Conservation (phyloP, 768 basidiomycete species). For the Coprinellus micaceus region DNA sequence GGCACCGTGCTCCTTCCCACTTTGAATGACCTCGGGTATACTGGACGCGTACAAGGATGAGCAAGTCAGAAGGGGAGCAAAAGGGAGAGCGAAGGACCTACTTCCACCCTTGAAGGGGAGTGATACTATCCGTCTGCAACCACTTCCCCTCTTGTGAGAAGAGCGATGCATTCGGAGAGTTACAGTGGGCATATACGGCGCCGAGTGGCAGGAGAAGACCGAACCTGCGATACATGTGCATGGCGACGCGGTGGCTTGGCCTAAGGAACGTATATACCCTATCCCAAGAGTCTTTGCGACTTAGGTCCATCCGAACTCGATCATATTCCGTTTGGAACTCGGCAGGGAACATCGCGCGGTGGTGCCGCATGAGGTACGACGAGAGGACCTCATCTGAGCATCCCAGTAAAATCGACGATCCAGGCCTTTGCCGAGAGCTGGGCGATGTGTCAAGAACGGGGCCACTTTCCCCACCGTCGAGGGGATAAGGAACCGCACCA, state of each 20-base stretch:
- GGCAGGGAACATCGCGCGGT: neutral
- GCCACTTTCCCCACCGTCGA: neutral
- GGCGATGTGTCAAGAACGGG: neutral
- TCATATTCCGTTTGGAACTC: conserved; percentile 27
- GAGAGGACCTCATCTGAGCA: neutral
- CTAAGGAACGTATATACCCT: conserved; percentile 28
- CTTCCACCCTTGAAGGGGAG: conserved; percentile 38
- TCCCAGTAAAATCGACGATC: neutral
- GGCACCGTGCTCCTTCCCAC: conserved; percentile 30
- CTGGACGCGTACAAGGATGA: conserved; percentile 22
- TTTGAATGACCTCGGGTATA: conserved; percentile 24
- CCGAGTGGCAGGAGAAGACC: conserved; percentile 43
- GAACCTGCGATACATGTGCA: conserved; percentile 28
- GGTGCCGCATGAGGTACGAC: neutral
- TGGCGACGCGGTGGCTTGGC: conserved; percentile 39
- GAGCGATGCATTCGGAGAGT: conserved; percentile 32
- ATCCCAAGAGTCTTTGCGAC: conserved; percentile 32
- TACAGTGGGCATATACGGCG: conserved; percentile 32
- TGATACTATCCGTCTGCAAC: conserved; percentile 31
- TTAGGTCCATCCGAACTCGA: conserved; percentile 27
- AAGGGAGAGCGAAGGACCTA: conserved; percentile 15
- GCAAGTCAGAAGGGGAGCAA: neutral
- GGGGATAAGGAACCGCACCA: neutral
- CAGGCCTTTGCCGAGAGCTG: no score
- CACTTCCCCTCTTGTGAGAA: conserved; percentile 30